These are phyloP conservation scores for Gloeopeniophorella convolvens DNA, from an alignment of 768 basidiomycete species.

Conservation along the genomic window DNA sequence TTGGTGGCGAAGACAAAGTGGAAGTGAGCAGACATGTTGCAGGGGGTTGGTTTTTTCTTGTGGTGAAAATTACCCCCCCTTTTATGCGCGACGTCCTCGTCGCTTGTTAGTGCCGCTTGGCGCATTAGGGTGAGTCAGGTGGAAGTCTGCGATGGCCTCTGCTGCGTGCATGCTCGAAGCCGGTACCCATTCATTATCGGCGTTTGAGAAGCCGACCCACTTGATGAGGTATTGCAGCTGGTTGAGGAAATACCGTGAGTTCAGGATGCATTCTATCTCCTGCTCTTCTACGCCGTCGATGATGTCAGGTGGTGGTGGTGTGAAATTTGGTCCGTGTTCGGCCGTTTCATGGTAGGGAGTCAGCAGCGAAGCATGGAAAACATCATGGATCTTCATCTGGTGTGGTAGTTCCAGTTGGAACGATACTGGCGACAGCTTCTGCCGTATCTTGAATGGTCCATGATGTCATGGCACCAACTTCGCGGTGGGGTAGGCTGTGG, in stretches of 20 bases:
- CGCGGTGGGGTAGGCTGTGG: too few species aligned
- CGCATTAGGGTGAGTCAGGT: background rate
- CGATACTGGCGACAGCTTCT: too few species aligned
- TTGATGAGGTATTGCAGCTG: constrained; percentile 5
- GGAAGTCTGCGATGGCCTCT: background rate
- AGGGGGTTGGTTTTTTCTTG: too few species aligned
- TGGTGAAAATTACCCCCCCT: too few species aligned
- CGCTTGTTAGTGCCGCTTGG: too few species aligned
- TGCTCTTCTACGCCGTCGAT: constrained; percentile 14
- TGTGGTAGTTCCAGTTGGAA: too few species aligned
- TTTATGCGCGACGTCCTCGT: too few species aligned
- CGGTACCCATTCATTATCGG: constrained; percentile 10
- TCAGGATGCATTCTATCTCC: constrained; percentile 8
- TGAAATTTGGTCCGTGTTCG: constrained; percentile 4
- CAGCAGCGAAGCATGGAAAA: background rate
- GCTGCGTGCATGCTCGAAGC: background rate
- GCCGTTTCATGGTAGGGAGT: constrained; percentile 10
- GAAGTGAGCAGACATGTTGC: too few species aligned
- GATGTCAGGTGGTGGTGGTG: background rate
- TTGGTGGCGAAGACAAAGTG: too few species aligned
- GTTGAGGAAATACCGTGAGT: background rate
- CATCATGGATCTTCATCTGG: too few species aligned
- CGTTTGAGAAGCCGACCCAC: background rate
- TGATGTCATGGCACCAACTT: too few species aligned
- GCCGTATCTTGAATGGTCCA: too few species aligned